Percentiles rank a stretch among this genome's conserved stretches.
Conservation (phyloP, 2,329 filamentous ascomycete species). For the Pestalotiopsis sp. region DNA sequence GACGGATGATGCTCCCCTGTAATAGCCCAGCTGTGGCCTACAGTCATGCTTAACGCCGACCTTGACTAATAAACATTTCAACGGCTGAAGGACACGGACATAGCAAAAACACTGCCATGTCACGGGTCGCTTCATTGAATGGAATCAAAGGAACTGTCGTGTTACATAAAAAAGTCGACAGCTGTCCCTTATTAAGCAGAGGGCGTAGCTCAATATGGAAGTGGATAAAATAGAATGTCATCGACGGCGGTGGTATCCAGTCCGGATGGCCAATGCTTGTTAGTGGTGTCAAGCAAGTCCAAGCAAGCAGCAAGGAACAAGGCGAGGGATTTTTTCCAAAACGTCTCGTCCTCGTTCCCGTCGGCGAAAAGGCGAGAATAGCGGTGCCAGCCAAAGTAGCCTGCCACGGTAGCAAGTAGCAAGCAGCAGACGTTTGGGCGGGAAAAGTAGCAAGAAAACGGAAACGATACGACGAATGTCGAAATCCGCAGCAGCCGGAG, state of each 20-base stretch:
- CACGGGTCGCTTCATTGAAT: not conserved
- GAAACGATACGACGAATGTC: not conserved
- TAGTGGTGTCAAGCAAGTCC: no score
- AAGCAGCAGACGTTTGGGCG: not conserved
- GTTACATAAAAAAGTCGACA: not conserved
- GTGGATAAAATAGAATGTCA: not conserved
- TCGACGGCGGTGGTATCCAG: not conserved
- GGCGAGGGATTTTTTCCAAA: no score
- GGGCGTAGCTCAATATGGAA: not conserved
- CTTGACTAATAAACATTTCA: no score
- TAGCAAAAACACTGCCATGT: not conserved
- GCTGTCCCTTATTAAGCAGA: not conserved
- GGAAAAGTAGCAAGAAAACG: not conserved
- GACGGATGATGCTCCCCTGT: no score
- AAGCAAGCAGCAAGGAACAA: no score
- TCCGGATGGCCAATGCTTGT: not conserved
- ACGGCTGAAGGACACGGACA: not conserved
- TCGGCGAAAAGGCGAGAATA: no score
- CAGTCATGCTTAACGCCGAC: no score
- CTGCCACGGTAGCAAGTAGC: not conserved
- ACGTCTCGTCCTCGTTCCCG: no score
- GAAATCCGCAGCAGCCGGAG: slow-evolving; percentile 7
- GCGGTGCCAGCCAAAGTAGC: no score
- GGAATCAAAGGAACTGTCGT: not conserved
- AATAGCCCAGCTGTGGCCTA: no score